Conservation (phyloP, 2,329 filamentous ascomycete genomes). For the Cordyceps militaris region DNA sequence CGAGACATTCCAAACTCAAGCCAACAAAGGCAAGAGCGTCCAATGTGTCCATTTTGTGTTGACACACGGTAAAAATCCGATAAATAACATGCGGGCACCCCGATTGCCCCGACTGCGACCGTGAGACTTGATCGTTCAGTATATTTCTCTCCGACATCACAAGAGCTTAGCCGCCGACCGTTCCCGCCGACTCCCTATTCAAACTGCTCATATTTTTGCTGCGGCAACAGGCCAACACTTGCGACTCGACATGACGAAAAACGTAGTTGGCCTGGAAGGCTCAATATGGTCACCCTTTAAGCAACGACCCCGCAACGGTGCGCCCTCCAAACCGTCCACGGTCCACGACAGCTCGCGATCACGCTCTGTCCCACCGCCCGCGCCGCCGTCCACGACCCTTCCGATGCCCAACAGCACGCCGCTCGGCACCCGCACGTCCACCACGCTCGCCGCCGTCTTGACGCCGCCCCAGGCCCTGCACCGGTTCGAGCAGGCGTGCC, state of each 20-base stretch:
- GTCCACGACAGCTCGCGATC: slow-evolving; percentile 3
- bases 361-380: slow-evolving; percentile 7
- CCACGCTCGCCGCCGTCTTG: slow-evolving; percentile 18
- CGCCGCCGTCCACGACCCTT: neutral
- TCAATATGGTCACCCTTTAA: slow-evolving; percentile 13
- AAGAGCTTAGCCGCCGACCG: neutral
- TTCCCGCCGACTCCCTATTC: neutral
- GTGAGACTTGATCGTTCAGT: neutral
- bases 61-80: neutral
- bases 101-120: neutral
- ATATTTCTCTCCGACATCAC: neutral
- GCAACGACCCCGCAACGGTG: neutral
- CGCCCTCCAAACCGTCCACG: neutral
- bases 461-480: slow-evolving; percentile 38
- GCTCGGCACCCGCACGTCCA: slow-evolving; percentile 7
- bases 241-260: neutral
- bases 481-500: slow-evolving; percentile 54
- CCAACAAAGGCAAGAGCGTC: neutral
- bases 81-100: neutral
- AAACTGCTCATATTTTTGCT: neutral
- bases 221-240: neutral
- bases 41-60: neutral
- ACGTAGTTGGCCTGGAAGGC: neutral
- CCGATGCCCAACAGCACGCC: slow-evolving; percentile 6
- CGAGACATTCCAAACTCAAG: too few species aligned